Percentiles rank a stretch among this genome's conserved stretches.
Evolutionary conservation across 352 stramenopile genomes (phyloP).

Genomic region (Phytophthora pistaciae): DNA sequence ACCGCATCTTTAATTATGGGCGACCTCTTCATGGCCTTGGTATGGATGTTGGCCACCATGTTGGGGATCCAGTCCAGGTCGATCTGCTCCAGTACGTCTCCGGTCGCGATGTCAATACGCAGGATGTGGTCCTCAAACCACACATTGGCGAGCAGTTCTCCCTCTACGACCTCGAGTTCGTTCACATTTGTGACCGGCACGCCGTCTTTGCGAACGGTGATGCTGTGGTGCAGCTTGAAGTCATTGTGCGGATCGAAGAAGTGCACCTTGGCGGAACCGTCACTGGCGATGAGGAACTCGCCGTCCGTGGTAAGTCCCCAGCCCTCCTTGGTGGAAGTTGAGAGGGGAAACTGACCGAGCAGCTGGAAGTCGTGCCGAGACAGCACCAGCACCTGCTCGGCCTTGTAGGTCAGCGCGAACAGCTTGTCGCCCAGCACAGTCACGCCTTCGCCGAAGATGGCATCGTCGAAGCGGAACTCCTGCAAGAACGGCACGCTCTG

Average conservation of each 20-base stretch:
- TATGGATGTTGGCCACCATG: conserved; percentile 70
- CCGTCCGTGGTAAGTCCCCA: conserved; percentile 91
- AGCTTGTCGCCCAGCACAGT: conserved; percentile 76
- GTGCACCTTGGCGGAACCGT: conserved; percentile 78
- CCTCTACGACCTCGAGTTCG: conserved; percentile 89
- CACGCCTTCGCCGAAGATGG: conserved; percentile 87
- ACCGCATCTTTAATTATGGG: conserved; percentile 68
- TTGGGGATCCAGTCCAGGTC: conserved; percentile 71
- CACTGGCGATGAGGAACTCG: conserved; percentile 84
- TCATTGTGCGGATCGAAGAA: conserved; percentile 79
- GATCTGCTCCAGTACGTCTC: conserved; percentile 73
- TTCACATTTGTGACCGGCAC: conserved; percentile 71
- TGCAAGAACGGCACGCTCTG: conserved; percentile 32
- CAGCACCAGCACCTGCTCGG: conserved; percentile 67
- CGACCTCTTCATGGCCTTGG: conserved; percentile 49
- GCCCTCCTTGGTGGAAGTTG: conserved; percentile 85
- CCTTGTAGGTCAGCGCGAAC: conserved; percentile 88
- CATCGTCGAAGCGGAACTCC: conserved; percentile 65
- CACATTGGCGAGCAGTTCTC: conserved; percentile 88
- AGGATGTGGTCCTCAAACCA: conserved; percentile 85
- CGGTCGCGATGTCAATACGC: conserved; percentile 77
- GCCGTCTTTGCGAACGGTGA: conserved; percentile 62
- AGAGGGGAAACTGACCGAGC: conserved; percentile 59
- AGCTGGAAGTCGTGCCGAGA: conserved; percentile 66
- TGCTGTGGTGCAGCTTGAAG: conserved; percentile 63